Percentiles rank a stretch among this genome's conserved stretches.
These are phyloP conservation scores for Chlamydomonas incerta DNA, from an alignment of 139 green algal species.

Conservation along the genomic window DNA sequence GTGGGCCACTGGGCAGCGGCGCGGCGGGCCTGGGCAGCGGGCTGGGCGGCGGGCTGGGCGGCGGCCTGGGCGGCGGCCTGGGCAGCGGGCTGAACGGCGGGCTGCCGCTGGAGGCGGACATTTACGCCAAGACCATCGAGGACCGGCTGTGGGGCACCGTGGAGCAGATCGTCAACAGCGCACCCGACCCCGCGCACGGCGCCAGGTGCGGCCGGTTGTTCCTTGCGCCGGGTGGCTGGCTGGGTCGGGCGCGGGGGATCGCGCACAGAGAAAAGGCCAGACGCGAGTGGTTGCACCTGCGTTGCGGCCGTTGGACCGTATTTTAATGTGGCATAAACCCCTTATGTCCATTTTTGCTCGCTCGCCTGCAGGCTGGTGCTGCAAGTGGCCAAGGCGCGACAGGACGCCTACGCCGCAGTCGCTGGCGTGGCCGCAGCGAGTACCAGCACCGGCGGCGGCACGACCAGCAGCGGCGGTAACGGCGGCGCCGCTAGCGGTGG, in stretches of 20 bases:
- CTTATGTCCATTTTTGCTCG: not conserved
- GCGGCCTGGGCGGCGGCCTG: no score
- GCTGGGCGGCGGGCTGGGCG: no score
- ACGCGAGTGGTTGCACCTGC: not conserved
- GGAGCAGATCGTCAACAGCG: conserved; percentile 38
- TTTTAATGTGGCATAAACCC: not conserved
- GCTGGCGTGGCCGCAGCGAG: not conserved
- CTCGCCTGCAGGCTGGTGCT: conserved; percentile 18
- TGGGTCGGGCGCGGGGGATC: no score
- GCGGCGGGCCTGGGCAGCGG: no score
- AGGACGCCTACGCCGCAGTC: not conserved
- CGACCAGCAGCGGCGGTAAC: not conserved
- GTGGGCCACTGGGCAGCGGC: no score
- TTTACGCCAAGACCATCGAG: conserved; percentile 31
- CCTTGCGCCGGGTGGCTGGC: no score
- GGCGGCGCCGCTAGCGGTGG: not conserved
- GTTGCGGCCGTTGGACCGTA: not conserved
- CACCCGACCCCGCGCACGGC: not conserved
- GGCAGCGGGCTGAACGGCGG: not conserved
- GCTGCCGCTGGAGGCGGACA: conserved; percentile 2
- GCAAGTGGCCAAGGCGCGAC: conserved; percentile 19
- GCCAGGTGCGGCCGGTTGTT: not conserved
- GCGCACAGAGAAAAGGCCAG: not conserved
- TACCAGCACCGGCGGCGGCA: not conserved
- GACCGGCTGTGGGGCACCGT: conserved; percentile 40